Percentiles rank a stretch among this genome's conserved stretches.
Conservation (phyloP, 164 flowering plant species). For the Paratinospora sagittata region DNA sequence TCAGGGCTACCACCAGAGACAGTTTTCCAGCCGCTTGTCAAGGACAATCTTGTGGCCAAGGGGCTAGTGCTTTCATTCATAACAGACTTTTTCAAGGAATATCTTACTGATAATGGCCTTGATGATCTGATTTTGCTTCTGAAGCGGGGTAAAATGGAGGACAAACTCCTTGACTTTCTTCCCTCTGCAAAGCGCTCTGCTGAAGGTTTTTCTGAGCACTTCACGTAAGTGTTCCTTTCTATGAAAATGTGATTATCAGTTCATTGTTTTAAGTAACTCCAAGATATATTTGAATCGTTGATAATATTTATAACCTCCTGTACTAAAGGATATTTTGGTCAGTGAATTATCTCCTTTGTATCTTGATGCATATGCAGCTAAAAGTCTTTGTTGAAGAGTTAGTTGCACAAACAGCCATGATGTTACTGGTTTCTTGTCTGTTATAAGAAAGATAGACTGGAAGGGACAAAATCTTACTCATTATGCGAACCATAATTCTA, state of each 20-base stretch:
- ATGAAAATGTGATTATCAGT: not conserved
- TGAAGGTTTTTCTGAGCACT: slow-evolving; percentile 87
- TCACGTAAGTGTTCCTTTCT: slow-evolving; percentile 55
- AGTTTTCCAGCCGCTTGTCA: slow-evolving; percentile 92
- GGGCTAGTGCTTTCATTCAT: slow-evolving; percentile 91
- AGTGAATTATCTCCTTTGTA: not conserved
- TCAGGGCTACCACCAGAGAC: slow-evolving; percentile 98
- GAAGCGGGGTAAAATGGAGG: slow-evolving; percentile 92
- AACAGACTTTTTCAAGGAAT: slow-evolving; percentile 93
- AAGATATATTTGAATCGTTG: not conserved
- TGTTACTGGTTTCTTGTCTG: not conserved
- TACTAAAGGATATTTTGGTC: not conserved
- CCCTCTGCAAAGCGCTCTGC: slow-evolving; percentile 82
- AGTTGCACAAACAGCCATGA: not conserved
- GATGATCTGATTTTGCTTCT: slow-evolving; percentile 89
- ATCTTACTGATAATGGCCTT: slow-evolving; percentile 81
- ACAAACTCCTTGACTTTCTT: slow-evolving; percentile 77
- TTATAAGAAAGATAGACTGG: too few relatives aligned
- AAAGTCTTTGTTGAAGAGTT: not conserved
- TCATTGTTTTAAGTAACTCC: not conserved
- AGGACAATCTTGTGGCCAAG: slow-evolving; percentile 91
- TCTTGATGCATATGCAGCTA: not conserved
- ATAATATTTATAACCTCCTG: not conserved
- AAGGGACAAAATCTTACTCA: too few relatives aligned
- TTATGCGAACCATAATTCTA: too few relatives aligned